A percentile compares a stretch with the other conserved stretches of the same genome.
These are phyloP conservation scores for Pseudisothecium myosuroides DNA, from an alignment of 225 moss, liverwort and hornwort species.

Conservation along the genomic window DNA sequence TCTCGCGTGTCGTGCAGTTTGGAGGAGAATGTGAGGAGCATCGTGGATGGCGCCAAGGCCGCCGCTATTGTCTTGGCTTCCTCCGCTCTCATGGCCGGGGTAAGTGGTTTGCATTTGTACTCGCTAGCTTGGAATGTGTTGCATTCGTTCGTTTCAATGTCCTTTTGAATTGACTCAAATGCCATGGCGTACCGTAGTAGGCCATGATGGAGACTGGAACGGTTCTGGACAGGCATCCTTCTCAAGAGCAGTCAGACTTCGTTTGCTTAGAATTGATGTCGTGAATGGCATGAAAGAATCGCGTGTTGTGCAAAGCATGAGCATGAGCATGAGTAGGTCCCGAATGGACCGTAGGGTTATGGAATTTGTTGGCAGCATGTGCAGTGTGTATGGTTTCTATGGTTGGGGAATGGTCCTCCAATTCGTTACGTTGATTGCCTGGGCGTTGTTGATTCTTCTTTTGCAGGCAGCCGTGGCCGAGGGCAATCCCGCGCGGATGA, in stretches of 20 bases:
- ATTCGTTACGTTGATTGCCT: not conserved
- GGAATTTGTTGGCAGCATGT: not conserved
- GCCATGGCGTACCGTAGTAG: not conserved
- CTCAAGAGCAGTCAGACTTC: not conserved
- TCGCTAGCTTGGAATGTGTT: not conserved
- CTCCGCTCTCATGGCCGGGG: slow-evolving; percentile 58
- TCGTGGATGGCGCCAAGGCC: slow-evolving; percentile 70
- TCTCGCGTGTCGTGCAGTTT: slow-evolving; percentile 54
- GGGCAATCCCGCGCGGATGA: slow-evolving; percentile 42
- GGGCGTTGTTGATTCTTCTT: not conserved
- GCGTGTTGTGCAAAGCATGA: not conserved
- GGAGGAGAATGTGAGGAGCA: slow-evolving; percentile 53
- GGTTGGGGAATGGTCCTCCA: not conserved
- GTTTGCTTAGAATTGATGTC: not conserved
- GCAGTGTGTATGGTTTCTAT: not conserved
- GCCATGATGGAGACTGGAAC: not conserved
- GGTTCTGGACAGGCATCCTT: not conserved
- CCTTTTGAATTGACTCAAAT: not conserved
- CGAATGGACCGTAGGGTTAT: not conserved
- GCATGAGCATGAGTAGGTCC: not conserved
- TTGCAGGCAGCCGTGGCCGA: slow-evolving; percentile 8
- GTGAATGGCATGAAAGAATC: not conserved
- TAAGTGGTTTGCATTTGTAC: not conserved
- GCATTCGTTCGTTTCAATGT: not conserved
- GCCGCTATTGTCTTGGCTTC: slow-evolving; percentile 69